Percentiles rank a stretch among this genome's conserved stretches.
Conservation (phyloP, 345 rosid species). For the Atalantia buxifolia region DNA sequence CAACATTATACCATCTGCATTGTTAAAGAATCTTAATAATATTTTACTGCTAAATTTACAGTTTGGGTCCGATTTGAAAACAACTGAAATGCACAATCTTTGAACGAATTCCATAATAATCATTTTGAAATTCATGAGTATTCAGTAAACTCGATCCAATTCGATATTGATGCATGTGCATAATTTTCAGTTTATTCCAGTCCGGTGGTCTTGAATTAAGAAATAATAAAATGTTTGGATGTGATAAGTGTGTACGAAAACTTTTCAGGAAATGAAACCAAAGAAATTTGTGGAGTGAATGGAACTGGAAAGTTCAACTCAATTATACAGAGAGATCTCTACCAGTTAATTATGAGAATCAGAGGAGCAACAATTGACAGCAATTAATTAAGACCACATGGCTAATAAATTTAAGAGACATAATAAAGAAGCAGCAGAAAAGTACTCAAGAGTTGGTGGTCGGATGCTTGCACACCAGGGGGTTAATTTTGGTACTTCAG, state of each 20-base stretch:
- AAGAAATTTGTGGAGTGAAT: not conserved
- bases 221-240: no score
- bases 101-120: not conserved
- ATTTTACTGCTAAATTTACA: not conserved
- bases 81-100: no score
- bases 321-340: not conserved
- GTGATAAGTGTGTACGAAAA: no score
- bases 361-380: not conserved
- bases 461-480: not conserved
- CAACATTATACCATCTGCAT: not conserved
- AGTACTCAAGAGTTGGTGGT: conserved; percentile 3
- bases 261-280: no score
- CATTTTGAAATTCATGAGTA: not conserved
- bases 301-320: not conserved
- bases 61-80: not conserved
- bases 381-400: conserved; percentile 2
- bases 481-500: not conserved
- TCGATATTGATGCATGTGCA: not conserved
- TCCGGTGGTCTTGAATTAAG: no score
- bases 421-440: not conserved
- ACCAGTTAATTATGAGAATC: not conserved
- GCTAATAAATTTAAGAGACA: not conserved
- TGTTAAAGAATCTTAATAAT: not conserved
- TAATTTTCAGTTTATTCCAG: not conserved
- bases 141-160: not conserved